These are phyloP conservation scores for Astragalus glycyphyllos DNA, from an alignment of 306 rosid species.

Conservation along the genomic window DNA sequence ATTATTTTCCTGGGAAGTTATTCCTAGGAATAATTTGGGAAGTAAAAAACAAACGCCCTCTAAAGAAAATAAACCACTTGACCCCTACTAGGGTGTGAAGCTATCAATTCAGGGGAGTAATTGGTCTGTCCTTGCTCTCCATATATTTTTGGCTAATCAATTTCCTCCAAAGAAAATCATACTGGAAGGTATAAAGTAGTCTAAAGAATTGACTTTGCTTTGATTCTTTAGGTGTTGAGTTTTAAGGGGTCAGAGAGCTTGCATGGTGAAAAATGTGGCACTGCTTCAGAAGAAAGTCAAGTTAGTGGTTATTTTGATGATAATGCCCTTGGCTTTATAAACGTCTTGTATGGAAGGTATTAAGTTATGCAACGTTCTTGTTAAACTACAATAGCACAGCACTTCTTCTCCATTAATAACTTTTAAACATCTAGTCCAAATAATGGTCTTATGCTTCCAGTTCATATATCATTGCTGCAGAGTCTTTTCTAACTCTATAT, in stretches of 20 bases:
- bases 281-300: slow-evolving; percentile 59
- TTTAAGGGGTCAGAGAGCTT: slow-evolving; percentile 54
- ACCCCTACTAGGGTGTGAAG: neutral
- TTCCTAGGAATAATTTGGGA: too few relatives aligned
- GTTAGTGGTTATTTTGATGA: slow-evolving; percentile 57
- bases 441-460: slow-evolving; percentile 24
- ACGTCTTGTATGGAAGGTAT: slow-evolving; percentile 86
- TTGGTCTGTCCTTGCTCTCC: slow-evolving; percentile 16
- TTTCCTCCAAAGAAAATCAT: slow-evolving; percentile 13
- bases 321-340: slow-evolving; percentile 69
- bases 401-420: slow-evolving; percentile 3
- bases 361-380: slow-evolving; percentile 28
- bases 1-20: too few relatives aligned
- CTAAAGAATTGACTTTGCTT: slow-evolving; percentile 35
- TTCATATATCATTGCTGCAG: slow-evolving; percentile 1
- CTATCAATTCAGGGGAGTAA: slow-evolving; percentile 17
- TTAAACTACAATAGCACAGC: slow-evolving; percentile 13
- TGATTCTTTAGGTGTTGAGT: slow-evolving; percentile 72
- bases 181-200: slow-evolving; percentile 17
- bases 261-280: slow-evolving; percentile 46
- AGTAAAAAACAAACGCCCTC: too few relatives aligned
- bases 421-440: slow-evolving; percentile 38
- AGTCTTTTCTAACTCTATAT: slow-evolving; percentile 25
- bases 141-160: slow-evolving; percentile 1
- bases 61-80: slow-evolving; percentile 6